Conservation (phyloP, 2,329 filamentous ascomycete species). For the Diaporthe nobilis region DNA sequence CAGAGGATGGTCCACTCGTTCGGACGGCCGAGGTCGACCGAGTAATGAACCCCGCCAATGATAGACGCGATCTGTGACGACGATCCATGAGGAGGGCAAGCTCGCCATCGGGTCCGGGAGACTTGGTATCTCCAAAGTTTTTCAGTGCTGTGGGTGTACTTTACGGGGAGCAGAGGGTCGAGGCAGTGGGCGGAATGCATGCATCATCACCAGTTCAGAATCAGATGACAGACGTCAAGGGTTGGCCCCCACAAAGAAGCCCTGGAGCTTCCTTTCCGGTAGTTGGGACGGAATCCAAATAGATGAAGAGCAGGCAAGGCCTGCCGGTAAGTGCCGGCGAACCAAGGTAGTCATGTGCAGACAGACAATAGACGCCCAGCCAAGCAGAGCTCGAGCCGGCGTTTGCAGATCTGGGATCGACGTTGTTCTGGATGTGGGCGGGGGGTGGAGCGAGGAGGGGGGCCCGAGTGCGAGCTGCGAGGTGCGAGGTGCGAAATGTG, state of each 20-base stretch:
- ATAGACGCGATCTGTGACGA: background rate
- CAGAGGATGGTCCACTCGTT: background rate
- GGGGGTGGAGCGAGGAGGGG: background rate
- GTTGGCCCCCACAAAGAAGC: background rate
- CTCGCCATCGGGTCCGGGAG: background rate
- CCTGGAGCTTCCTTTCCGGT: slow-evolving; percentile 20
- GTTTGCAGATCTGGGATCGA: slow-evolving; percentile 32
- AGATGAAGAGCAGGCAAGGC: background rate
- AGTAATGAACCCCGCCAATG: slow-evolving; percentile 4
- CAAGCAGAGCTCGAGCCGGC: slow-evolving; percentile 13
- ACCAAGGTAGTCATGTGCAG: background rate
- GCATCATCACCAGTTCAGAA: slow-evolving; percentile 4
- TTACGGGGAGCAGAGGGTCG: background rate
- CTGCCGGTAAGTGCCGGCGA: slow-evolving; percentile 6
- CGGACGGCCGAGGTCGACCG: slow-evolving; percentile 24
- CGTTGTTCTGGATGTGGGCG: slow-evolving; percentile 1
- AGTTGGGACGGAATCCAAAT: slow-evolving; percentile 21
- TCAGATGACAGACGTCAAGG: slow-evolving; percentile 22
- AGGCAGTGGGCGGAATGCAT: background rate
- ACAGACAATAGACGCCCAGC: background rate
- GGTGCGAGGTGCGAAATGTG: background rate
- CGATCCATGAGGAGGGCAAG: background rate
- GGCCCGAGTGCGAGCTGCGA: background rate
- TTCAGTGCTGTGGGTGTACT: background rate
- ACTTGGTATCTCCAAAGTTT: background rate